phyloP scores from a whole-genome alignment of 2,329 filamentous ascomycete species.

The Penicillium oxalicum region DNA sequence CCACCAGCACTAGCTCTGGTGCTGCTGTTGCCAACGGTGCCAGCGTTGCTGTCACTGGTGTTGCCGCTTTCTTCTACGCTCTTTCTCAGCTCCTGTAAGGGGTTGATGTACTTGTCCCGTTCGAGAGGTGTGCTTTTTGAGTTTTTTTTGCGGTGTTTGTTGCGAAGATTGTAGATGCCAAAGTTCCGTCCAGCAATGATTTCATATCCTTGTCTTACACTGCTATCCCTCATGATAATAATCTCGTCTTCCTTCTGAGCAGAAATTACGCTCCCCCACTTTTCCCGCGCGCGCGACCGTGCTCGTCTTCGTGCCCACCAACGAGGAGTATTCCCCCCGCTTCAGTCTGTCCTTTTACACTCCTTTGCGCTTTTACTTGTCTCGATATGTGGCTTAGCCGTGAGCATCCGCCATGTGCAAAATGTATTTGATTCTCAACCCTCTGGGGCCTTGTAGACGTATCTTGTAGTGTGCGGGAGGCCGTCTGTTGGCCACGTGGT shows the following conservation, averaged over 20 bases:
- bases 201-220: slow-evolving; percentile 25
- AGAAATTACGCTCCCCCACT: slow-evolving; percentile 24
- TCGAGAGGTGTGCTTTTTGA: slow-evolving; percentile 17
- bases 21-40: slow-evolving; percentile 32
- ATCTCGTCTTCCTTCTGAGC: slow-evolving; percentile 33
- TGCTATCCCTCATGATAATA: slow-evolving; percentile 40
- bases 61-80: slow-evolving; percentile 42
- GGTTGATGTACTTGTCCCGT: slow-evolving; percentile 25
- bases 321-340: slow-evolving; percentile 20
- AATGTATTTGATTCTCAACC: slow-evolving; percentile 17
- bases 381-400: slow-evolving; percentile 14
- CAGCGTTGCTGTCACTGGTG: slow-evolving; percentile 36
- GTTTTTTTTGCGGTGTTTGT: slow-evolving; percentile 29
- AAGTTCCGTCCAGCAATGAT: slow-evolving; percentile 33
- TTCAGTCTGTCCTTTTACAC: slow-evolving; percentile 11
- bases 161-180: slow-evolving; percentile 31
- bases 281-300: slow-evolving; percentile 16
- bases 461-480: slow-evolving; percentile 8
- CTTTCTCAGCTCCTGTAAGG: slow-evolving; percentile 45
- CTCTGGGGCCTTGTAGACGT: not conserved
- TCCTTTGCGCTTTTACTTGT: not conserved
- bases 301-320: slow-evolving; percentile 12
- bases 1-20: slow-evolving; percentile 31
- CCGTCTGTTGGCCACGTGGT: not conserved
- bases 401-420: slow-evolving; percentile 10